Evolutionary conservation across 2,329 filamentous ascomycete genomes (phyloP).

Genomic region (Trichocomaceae sp.): DNA sequence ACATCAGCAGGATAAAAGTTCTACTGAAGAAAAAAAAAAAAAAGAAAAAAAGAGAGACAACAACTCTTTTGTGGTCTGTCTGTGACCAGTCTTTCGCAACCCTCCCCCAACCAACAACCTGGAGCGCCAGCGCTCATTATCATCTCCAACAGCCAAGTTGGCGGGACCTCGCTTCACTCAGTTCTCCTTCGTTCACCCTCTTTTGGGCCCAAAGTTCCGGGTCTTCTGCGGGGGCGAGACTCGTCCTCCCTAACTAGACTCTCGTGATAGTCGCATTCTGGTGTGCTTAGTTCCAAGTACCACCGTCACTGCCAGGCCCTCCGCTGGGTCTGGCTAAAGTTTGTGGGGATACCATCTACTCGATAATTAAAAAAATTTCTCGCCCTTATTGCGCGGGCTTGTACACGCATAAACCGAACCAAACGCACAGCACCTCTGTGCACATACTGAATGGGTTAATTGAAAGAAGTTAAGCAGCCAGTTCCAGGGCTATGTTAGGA

Average conservation of each 20-base stretch:
- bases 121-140: slow-evolving; percentile 36
- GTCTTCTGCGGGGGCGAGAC: slow-evolving; percentile 95
- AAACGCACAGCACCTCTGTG: slow-evolving; percentile 5
- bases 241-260: slow-evolving; percentile 88
- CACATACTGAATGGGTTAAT: slow-evolving; percentile 14
- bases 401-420: background rate
- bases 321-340: slow-evolving; percentile 37
- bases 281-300: slow-evolving; percentile 29
- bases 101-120: slow-evolving; percentile 24
- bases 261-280: slow-evolving; percentile 15
- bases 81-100: slow-evolving; percentile 17
- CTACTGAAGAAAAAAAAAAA: background rate
- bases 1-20: too few relatives aligned
- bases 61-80: background rate
- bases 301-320: slow-evolving; percentile 36
- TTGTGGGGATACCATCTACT: slow-evolving; percentile 28
- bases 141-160: slow-evolving; percentile 72
- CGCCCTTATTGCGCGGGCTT: slow-evolving; percentile 10
- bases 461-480: slow-evolving; percentile 8
- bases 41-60: background rate
- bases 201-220: slow-evolving; percentile 86
- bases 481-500: slow-evolving; percentile 39
- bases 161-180: slow-evolving; percentile 69
- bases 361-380: slow-evolving; percentile 19
- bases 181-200: slow-evolving; percentile 75